Conservation (phyloP, 2,329 filamentous ascomycete genomes). For the Epichloe baconii region DNA sequence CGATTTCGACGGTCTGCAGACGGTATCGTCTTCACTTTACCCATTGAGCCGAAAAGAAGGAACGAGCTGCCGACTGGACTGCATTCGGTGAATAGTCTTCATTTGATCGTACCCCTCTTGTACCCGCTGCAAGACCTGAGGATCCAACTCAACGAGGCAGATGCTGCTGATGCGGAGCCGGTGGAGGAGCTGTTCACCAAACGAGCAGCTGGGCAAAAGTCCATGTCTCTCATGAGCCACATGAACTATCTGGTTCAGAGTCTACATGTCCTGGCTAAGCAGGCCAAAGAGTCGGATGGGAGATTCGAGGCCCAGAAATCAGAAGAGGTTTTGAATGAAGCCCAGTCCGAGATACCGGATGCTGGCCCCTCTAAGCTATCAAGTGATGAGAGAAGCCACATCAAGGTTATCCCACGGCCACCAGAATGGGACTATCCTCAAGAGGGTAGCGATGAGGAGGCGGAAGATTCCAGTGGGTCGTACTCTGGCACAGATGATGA, state of each 20-base stretch:
- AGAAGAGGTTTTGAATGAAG: constrained; percentile 1
- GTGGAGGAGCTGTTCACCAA: constrained; percentile 53
- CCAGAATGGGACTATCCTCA: constrained; percentile 54
- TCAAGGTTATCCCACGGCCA: constrained; percentile 61
- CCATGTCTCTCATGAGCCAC: constrained; percentile 57
- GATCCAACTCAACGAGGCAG: constrained; percentile 51
- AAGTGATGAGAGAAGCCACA: constrained; percentile 44
- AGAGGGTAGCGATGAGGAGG: constrained; percentile 25
- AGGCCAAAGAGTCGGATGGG: constrained; percentile 21
- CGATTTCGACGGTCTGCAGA: constrained; percentile 57
- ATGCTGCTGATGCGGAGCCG: constrained; percentile 43
- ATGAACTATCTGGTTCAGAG: constrained; percentile 64
- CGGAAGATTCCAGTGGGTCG: constrained; percentile 16
- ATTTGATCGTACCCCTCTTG: constrained; percentile 54
- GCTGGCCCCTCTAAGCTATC: constrained; percentile 6
- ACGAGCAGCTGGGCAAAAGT: constrained; percentile 40
- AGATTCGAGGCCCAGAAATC: constrained; percentile 6
- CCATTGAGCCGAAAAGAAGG: constrained; percentile 51
- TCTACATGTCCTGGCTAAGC: constrained; percentile 52
- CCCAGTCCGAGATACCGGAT: constrained; percentile 3
- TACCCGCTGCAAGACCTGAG: constrained; percentile 60
- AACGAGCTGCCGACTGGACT: constrained; percentile 47
- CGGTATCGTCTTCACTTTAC: constrained; percentile 56
- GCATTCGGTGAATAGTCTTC: constrained; percentile 48
- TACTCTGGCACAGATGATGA: constrained; percentile 31